phyloP scores from a whole-genome alignment of 495 filamentous ascomycete species.

The Penicillium angulare region DNA sequence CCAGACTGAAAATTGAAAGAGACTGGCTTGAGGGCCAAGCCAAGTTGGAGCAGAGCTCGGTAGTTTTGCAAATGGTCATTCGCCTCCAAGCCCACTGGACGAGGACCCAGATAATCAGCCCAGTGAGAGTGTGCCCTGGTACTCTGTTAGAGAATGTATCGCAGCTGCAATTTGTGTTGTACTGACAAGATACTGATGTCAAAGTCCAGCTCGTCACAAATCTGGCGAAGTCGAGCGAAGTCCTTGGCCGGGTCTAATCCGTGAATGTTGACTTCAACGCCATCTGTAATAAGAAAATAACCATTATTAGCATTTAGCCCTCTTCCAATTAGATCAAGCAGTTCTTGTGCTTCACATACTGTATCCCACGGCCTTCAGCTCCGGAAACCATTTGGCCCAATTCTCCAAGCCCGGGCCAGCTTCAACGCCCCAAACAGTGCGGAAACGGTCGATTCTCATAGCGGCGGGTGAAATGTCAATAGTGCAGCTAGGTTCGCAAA shows the following conservation, averaged over 20 bases:
- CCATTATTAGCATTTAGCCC: too few species aligned
- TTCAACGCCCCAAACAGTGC: slow-evolving; percentile 25
- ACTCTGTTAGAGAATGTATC: neutral
- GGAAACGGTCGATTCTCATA: slow-evolving; percentile 18
- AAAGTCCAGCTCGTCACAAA: slow-evolving; percentile 20
- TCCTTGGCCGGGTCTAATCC: slow-evolving; percentile 6
- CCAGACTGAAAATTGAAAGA: slow-evolving; percentile 27
- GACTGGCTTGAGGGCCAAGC: slow-evolving; percentile 11
- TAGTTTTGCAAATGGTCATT: slow-evolving; percentile 17
- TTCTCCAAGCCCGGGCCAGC: slow-evolving; percentile 14
- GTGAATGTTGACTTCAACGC: slow-evolving; percentile 25
- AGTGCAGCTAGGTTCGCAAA: too few species aligned
- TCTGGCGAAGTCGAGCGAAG: slow-evolving; percentile 13
- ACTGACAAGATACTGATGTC: slow-evolving; percentile 23
- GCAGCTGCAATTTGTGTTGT: neutral
- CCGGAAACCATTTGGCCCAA: slow-evolving; percentile 20
- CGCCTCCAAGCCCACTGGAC: slow-evolving; percentile 17
- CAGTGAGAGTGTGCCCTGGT: slow-evolving; percentile 20
- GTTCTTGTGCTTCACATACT: too few species aligned
- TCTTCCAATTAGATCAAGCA: too few species aligned
- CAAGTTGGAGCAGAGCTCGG: slow-evolving; percentile 15
- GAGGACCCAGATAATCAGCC: slow-evolving; percentile 20
- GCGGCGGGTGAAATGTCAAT: neutral
- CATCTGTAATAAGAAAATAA: neutral
- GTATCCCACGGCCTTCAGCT: slow-evolving; percentile 26